These are phyloP conservation scores for Mesotaenium endlicherianum DNA, from an alignment of 139 green algal genomes.

Conservation along the genomic window DNA sequence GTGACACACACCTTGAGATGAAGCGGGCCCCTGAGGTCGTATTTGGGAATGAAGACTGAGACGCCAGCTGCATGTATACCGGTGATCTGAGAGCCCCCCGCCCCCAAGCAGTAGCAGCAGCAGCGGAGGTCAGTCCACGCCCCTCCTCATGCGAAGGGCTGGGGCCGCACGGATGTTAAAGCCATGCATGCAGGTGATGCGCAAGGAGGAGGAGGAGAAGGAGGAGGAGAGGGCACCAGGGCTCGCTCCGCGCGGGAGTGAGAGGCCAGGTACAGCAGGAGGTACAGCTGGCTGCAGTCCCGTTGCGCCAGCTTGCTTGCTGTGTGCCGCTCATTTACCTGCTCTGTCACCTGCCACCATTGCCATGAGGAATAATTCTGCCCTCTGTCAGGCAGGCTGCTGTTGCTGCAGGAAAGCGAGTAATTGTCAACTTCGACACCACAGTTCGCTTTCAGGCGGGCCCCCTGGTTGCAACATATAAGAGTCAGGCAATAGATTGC, in stretches of 20 bases:
- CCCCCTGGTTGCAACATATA: background rate
- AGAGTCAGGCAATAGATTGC: background rate
- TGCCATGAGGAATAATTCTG: background rate
- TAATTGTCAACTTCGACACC: background rate
- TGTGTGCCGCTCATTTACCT: constrained; percentile 67
- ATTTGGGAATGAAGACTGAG: constrained; percentile 63
- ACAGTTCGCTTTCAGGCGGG: background rate
- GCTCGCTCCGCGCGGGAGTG: constrained; percentile 61
- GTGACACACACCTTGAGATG: background rate
- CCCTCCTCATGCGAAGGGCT: background rate
- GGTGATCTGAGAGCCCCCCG: constrained; percentile 42
- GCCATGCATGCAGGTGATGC: background rate
- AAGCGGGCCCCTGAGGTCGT: constrained; percentile 52
- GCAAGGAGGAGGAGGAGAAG: background rate
- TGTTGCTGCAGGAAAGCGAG: background rate
- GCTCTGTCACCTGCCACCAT: constrained; percentile 17
- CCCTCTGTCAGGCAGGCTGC: background rate
- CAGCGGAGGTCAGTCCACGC: background rate
- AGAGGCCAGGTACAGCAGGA: constrained; percentile 66
- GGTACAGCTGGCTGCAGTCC: constrained; percentile 68
- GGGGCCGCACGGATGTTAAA: background rate
- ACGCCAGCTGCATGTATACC: constrained; percentile 38
- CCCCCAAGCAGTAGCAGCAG: background rate
- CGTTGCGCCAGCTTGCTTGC: constrained; percentile 64
- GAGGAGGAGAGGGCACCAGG: constrained; percentile 33